Evolutionary conservation across 2,329 filamentous ascomycete genomes (phyloP).

Genomic region (Colletotrichum sp.): DNA sequence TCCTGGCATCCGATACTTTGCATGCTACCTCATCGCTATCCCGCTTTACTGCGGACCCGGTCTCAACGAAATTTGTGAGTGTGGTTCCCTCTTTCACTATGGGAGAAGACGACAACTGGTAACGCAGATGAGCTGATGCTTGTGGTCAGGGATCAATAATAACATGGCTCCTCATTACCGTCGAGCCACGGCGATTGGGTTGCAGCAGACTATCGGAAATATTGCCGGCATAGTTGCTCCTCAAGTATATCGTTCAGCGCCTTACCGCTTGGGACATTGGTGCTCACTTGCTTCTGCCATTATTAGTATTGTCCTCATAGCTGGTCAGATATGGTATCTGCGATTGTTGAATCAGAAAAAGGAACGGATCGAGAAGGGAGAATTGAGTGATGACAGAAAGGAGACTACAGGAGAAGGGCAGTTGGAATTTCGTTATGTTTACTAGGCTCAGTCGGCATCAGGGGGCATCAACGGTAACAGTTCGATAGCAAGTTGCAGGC

Average conservation of each 20-base stretch:
- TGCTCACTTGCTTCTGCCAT: constrained; percentile 12
- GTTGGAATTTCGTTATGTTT: constrained; percentile 20
- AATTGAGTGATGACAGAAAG: constrained; percentile 9
- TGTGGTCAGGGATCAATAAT: constrained; percentile 39
- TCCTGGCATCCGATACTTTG: constrained; percentile 50
- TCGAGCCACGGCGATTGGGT: constrained; percentile 51
- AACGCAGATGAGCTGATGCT: not conserved
- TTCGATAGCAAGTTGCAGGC: not conserved
- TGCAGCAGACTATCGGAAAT: constrained; percentile 55
- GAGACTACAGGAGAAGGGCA: constrained; percentile 13
- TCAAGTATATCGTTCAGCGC: constrained; percentile 27
- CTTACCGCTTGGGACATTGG: constrained; percentile 34
- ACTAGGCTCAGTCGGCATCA: not conserved
- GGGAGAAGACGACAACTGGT: not conserved
- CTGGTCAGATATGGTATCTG: constrained; percentile 9
- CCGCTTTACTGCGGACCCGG: constrained; percentile 53
- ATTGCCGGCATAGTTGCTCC: constrained; percentile 42
- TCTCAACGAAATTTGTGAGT: constrained; percentile 48
- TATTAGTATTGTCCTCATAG: constrained; percentile 15
- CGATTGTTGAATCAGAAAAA: constrained; percentile 11
- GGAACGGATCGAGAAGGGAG: constrained; percentile 2
- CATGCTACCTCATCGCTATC: constrained; percentile 54
- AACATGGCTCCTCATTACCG: constrained; percentile 48
- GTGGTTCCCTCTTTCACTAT: not conserved
- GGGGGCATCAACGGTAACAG: not conserved